Evolutionary conservation across 768 basidiomycete species (phyloP).

Genomic region (Boletus sp.): DNA sequence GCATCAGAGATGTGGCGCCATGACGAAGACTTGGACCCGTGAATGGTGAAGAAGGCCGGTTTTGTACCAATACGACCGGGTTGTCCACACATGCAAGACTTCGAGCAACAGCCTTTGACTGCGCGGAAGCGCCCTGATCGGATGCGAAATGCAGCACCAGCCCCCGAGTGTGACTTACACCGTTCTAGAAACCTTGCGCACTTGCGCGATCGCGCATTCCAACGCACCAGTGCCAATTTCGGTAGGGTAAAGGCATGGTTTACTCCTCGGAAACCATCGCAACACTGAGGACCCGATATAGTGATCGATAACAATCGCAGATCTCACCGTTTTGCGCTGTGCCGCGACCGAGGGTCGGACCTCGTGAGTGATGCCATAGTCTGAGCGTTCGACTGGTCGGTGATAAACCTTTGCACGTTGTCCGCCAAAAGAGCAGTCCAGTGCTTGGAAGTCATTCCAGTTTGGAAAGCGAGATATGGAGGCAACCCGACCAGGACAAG

Average conservation of each 20-base stretch:
- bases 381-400: conserved; percentile 36
- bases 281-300: conserved; percentile 42
- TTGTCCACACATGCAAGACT: not conserved
- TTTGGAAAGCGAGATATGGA: conserved; percentile 33
- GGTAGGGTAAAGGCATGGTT: conserved; percentile 35
- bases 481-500: conserved; percentile 4
- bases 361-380: conserved; percentile 51
- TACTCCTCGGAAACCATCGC: conserved; percentile 20
- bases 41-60: conserved; percentile 36
- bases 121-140: conserved; percentile 2
- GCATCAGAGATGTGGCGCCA: conserved; percentile 31
- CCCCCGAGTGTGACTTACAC: conserved; percentile 33
- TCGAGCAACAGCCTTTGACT: conserved; percentile 9
- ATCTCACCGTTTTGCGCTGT: conserved; percentile 36
- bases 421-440: conserved; percentile 42
- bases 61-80: conserved; percentile 16
- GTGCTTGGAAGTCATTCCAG: conserved; percentile 14
- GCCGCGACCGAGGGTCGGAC: conserved; percentile 50
- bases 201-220: conserved; percentile 40
- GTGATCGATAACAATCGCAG: conserved; percentile 44
- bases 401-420: conserved; percentile 17
- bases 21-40: conserved; percentile 35
- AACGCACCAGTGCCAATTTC: conserved; percentile 38
- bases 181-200: conserved; percentile 46
- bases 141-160: conserved; percentile 29